Evolutionary conservation across 2,329 filamentous ascomycete genomes (phyloP).

Genomic region (Colletotrichum horii): DNA sequence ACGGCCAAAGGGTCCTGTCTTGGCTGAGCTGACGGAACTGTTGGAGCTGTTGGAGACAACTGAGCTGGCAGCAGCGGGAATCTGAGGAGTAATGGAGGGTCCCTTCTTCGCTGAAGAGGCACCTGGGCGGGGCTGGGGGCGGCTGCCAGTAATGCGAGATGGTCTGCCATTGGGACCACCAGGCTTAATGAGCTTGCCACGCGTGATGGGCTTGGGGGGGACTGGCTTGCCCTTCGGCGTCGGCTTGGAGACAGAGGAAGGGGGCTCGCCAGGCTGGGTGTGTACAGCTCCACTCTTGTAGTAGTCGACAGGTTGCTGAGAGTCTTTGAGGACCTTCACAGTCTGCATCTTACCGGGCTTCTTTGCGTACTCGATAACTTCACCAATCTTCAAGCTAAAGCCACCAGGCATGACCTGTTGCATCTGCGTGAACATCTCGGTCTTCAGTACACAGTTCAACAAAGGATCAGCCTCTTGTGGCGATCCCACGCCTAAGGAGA

Average conservation of each 20-base stretch:
- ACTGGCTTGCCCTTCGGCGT: conserved; percentile 89
- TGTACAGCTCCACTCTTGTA: conserved; percentile 96
- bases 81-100: conserved; percentile 31
- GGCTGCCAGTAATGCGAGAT: conserved; percentile 67
- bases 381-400: conserved; percentile 81
- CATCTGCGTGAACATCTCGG: conserved; percentile 94
- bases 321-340: conserved; percentile 91
- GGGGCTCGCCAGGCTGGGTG: conserved; percentile 81
- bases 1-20: conserved; percentile 23
- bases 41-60: not conserved
- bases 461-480: conserved; percentile 93
- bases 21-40: conserved; percentile 26
- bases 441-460: conserved; percentile 93
- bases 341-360: conserved; percentile 91
- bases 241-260: conserved; percentile 81
- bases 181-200: conserved; percentile 88
- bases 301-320: conserved; percentile 75
- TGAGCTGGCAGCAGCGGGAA: conserved; percentile 34
- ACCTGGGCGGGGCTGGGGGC: conserved; percentile 49
- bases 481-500: conserved; percentile 88
- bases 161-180: conserved; percentile 85
- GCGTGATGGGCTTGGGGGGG: conserved; percentile 87
- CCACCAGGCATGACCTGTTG: conserved; percentile 79
- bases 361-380: conserved; percentile 93
- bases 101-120: conserved; percentile 28